These are phyloP conservation scores for Colletotrichum lini DNA, from an alignment of 2,329 filamentous ascomycete genomes.

Conservation along the genomic window DNA sequence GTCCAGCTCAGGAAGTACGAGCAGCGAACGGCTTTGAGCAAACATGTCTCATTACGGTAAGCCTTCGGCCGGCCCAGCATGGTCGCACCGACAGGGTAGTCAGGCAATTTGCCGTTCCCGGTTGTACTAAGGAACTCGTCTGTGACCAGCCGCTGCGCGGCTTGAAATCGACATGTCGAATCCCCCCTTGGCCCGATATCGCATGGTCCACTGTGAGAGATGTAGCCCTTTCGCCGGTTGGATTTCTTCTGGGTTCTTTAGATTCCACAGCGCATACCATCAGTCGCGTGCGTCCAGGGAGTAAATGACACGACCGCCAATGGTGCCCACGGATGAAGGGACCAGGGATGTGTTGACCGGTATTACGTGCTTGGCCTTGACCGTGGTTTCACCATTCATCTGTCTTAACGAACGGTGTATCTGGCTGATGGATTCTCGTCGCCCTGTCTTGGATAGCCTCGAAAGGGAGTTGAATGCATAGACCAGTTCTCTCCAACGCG, in stretches of 20 bases:
- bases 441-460: not conserved
- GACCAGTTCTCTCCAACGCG: no score
- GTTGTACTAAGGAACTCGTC: conserved; percentile 18
- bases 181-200: not conserved
- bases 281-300: not conserved
- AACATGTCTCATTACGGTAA: conserved; percentile 12
- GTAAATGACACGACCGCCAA: not conserved
- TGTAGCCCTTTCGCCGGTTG: not conserved
- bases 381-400: not conserved
- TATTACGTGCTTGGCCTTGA: not conserved
- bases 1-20: not conserved
- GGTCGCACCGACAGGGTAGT: not conserved
- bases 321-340: not conserved
- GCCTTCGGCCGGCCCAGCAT: not conserved
- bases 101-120: conserved; percentile 23
- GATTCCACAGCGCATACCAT: no score
- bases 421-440: not conserved
- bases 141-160: conserved; percentile 16
- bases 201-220: not conserved
- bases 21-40: not conserved
- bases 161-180: not conserved
- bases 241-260: no score
- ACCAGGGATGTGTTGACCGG: not conserved
- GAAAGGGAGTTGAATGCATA: not conserved
- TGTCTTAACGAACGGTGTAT: not conserved